Conservation (phyloP, 2,329 filamentous ascomycete genomes). For the Aspergillus sp. region DNA sequence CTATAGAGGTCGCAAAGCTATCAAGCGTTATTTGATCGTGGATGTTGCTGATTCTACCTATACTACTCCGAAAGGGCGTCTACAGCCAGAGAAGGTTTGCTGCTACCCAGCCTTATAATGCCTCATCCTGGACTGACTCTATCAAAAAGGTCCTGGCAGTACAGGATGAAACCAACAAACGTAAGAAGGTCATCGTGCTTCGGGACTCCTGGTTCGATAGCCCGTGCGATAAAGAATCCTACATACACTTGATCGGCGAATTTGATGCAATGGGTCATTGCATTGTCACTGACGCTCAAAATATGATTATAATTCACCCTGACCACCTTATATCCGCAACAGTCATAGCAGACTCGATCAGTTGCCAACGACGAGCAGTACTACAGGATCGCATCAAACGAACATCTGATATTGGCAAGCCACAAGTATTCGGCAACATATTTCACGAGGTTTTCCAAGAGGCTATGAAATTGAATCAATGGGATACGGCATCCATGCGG, state of each 20-base stretch:
- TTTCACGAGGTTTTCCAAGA: constrained; percentile 95
- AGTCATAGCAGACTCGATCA: constrained; percentile 93
- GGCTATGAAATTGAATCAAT: constrained; percentile 77
- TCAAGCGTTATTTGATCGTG: constrained; percentile 83
- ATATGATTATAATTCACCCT: constrained; percentile 88
- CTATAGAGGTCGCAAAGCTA: constrained; percentile 65
- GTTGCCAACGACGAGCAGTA: constrained; percentile 84
- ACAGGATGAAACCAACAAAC: constrained; percentile 70
- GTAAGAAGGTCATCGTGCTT: constrained; percentile 68
- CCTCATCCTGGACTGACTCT: constrained; percentile 19
- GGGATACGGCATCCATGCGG: constrained; percentile 69
- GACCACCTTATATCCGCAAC: constrained; percentile 95
- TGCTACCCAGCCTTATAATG: neutral
- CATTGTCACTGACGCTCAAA: constrained; percentile 77
- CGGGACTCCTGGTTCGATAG: constrained; percentile 87
- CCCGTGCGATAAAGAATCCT: constrained; percentile 69
- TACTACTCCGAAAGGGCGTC: constrained; percentile 59
- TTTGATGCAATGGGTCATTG: constrained; percentile 72
- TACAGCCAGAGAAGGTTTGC: constrained; percentile 69
- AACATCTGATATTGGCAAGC: constrained; percentile 73
- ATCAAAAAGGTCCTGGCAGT: constrained; percentile 70
- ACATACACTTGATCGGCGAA: constrained; percentile 80
- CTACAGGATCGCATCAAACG: constrained; percentile 94
- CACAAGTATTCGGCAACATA: constrained; percentile 88
- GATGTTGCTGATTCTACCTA: constrained; percentile 71